Evolutionary conservation across 2,329 filamentous ascomycete species (phyloP).

Genomic region (Sporothrix pseudoabietina): DNA sequence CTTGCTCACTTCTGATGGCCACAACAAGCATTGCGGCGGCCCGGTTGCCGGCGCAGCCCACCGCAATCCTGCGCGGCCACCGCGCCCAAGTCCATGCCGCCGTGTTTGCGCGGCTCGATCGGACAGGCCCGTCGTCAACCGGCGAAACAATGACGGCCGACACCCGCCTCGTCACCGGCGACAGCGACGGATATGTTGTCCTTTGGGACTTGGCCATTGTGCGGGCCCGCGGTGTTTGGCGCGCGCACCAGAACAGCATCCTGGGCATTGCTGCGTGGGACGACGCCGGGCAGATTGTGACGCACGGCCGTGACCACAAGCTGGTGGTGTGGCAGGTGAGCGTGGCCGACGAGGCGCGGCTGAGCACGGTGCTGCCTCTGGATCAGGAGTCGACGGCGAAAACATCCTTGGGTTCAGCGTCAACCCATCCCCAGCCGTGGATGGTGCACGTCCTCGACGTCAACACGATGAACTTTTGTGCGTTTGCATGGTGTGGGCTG

Average conservation of each 20-base stretch:
- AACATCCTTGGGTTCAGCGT: background rate
- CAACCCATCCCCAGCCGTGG: conserved; percentile 68
- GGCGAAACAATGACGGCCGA: conserved; percentile 11
- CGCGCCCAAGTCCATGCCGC: conserved; percentile 62
- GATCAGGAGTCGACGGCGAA: conserved; percentile 49
- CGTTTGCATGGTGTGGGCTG: conserved; percentile 65
- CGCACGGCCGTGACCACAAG: conserved; percentile 82
- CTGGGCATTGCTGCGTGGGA: conserved; percentile 74
- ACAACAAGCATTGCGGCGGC: conserved; percentile 26
- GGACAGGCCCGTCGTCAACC: background rate
- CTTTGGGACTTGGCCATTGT: conserved; percentile 84
- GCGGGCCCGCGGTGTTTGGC: conserved; percentile 82
- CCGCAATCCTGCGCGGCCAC: conserved; percentile 80
- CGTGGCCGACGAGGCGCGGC: conserved; percentile 58
- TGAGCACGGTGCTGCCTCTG: conserved; percentile 72
- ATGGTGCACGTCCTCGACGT: conserved; percentile 81
- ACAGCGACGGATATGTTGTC: conserved; percentile 53
- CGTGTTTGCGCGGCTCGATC: conserved; percentile 30
- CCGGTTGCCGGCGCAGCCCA: conserved; percentile 48
- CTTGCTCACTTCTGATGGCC: background rate
- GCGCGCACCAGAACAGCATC: conserved; percentile 75
- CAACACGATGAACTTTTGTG: conserved; percentile 94
- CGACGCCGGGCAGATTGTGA: conserved; percentile 69
- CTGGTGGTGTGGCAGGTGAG: conserved; percentile 81
- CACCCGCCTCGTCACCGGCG: conserved; percentile 29